Percentiles rank a stretch among this genome's conserved stretches.
These are phyloP conservation scores for Fraxinus sp. DNA, from an alignment of 305 asterid genomes.

Conservation along the genomic window DNA sequence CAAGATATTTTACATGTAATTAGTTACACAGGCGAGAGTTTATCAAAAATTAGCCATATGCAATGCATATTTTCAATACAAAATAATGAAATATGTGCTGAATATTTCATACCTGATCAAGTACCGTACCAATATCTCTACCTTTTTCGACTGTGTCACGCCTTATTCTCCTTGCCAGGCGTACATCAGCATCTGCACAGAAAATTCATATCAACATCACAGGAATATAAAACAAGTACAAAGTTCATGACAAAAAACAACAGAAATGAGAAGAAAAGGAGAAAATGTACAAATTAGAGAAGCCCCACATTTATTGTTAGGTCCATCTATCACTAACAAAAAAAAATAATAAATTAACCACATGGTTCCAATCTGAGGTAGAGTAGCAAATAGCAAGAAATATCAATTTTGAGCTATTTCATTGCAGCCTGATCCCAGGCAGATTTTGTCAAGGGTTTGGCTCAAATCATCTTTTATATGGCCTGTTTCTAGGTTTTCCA, in stretches of 20 bases:
- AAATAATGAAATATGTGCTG: neutral
- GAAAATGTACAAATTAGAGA: neutral
- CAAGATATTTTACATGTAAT: neutral
- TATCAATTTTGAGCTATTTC: neutral
- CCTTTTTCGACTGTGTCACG: slow-evolving; percentile 93
- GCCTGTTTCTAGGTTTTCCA: neutral
- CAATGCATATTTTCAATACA: neutral
- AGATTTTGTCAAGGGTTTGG: neutral
- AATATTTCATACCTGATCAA: slow-evolving; percentile 74
- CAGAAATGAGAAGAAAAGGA: slow-evolving; percentile 15
- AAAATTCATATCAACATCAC: slow-evolving; percentile 30
- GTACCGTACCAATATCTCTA: slow-evolving; percentile 79
- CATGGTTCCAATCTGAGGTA: neutral
- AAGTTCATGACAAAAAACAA: slow-evolving; percentile 8
- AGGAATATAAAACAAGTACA: slow-evolving; percentile 28
- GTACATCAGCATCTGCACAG: slow-evolving; percentile 97
- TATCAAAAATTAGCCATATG: neutral
- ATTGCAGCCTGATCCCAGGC: neutral
- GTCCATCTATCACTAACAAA: neutral
- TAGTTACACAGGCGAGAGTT: neutral
- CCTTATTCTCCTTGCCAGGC: slow-evolving; percentile 91
- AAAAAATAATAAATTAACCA: neutral
- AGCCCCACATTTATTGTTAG: slow-evolving; percentile 7
- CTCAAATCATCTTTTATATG: neutral
- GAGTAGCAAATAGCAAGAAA: neutral